phyloP scores from a whole-genome alignment of 2,329 filamentous ascomycete species.

The Orbilia quercus region DNA sequence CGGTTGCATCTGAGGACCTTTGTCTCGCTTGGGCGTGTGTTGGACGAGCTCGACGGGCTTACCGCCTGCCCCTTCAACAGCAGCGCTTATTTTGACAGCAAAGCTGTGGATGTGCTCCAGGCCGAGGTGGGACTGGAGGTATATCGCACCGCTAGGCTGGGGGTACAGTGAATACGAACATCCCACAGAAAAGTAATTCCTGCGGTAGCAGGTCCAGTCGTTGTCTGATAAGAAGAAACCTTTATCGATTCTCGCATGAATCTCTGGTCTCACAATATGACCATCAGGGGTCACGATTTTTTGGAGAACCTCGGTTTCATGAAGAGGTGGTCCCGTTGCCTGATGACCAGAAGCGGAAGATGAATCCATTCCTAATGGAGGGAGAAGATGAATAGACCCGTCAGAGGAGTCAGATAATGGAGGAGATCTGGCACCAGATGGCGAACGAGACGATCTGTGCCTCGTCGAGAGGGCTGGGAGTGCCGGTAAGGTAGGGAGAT shows the following conservation, averaged over 20 bases:
- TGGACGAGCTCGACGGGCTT: conserved; percentile 87
- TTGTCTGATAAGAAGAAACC: conserved; percentile 84
- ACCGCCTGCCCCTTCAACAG: conserved; percentile 78
- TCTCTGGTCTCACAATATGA: conserved; percentile 74
- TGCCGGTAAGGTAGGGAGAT: conserved; percentile 34
- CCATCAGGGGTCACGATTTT: conserved; percentile 73
- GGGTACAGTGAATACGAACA: conserved; percentile 79
- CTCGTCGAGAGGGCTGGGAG: conserved; percentile 43
- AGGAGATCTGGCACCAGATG: conserved; percentile 49
- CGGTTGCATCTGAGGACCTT: conserved; percentile 81
- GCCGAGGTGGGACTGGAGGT: conserved; percentile 64
- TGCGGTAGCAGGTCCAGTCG: conserved; percentile 87
- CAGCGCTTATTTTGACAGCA: conserved; percentile 76
- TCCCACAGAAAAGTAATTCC: conserved; percentile 89
- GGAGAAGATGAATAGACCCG: conserved; percentile 55
- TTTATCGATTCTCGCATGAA: conserved; percentile 85
- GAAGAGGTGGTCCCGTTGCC: conserved; percentile 69
- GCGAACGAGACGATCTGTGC: conserved; percentile 53
- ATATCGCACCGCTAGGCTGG: conserved; percentile 63
- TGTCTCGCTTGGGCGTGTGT: conserved; percentile 91
- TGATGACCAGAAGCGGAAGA: conserved; percentile 55
- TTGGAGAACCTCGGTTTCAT: conserved; percentile 68
- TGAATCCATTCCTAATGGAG: conserved; percentile 55
- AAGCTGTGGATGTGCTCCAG: conserved; percentile 72
- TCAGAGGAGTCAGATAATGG: conserved; percentile 52